Percentiles rank a stretch among this genome's conserved stretches.
These are phyloP conservation scores for Shiraia bambusicola DNA, from an alignment of 2,329 filamentous ascomycete species.

Conservation along the genomic window DNA sequence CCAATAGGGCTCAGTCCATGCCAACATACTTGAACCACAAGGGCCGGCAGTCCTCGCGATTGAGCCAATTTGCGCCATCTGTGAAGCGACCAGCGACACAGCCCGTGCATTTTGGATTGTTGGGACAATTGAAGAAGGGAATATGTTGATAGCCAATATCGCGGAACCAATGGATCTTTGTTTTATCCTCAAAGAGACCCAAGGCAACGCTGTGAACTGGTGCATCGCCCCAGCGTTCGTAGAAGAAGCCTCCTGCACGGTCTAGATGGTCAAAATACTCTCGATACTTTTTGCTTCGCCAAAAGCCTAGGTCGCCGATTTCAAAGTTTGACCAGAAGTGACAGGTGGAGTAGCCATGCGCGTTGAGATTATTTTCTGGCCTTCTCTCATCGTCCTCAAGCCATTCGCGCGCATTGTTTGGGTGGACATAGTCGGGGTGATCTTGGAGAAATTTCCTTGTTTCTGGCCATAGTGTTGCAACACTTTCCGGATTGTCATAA, in stretches of 20 bases:
- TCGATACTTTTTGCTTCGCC: slow-evolving; percentile 85
- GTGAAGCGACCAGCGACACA: slow-evolving; percentile 87
- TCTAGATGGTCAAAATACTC: slow-evolving; percentile 97
- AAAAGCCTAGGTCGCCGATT: slow-evolving; percentile 90
- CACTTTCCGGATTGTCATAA: slow-evolving; percentile 85
- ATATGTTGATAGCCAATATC: slow-evolving; percentile 99
- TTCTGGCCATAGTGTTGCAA: slow-evolving; percentile 92
- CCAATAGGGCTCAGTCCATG: slow-evolving; percentile 59
- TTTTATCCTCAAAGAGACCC: slow-evolving; percentile 86
- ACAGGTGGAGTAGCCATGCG: slow-evolving; percentile 94
- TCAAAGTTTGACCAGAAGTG: slow-evolving; percentile 99
- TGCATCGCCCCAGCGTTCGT: slow-evolving; percentile 97
- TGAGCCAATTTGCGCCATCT: slow-evolving; percentile 80
- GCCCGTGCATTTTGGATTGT: slow-evolving; percentile 87
- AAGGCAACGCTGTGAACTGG: slow-evolving; percentile 94
- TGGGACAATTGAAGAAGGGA: slow-evolving; percentile 98
- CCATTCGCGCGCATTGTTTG: slow-evolving; percentile 87
- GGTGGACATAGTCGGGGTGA: slow-evolving; percentile 76
- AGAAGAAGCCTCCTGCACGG: slow-evolving; percentile 93
- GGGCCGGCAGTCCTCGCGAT: slow-evolving; percentile 89
- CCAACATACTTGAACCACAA: slow-evolving; percentile 97
- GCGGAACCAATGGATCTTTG: slow-evolving; percentile 96
- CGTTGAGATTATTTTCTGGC: slow-evolving; percentile 75
- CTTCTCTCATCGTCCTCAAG: slow-evolving; percentile 74
- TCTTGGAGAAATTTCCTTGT: slow-evolving; percentile 86